A percentile compares a stretch with the other conserved stretches of the same genome.
These are phyloP conservation scores for Aureobasidium sp. DNA, from an alignment of 2,329 filamentous ascomycete species.

Conservation along the genomic window DNA sequence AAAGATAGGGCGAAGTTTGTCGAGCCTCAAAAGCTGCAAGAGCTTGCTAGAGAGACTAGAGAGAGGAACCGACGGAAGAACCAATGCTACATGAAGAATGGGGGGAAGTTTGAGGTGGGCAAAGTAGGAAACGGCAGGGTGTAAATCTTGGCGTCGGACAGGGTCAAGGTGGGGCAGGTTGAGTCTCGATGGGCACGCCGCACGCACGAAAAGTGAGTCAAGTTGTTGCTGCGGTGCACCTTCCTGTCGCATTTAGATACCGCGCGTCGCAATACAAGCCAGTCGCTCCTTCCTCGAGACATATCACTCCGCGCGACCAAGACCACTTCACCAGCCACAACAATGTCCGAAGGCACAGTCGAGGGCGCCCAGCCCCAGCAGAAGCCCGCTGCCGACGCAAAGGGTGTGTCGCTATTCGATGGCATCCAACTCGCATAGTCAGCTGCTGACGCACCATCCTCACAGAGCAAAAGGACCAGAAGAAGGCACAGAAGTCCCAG, in stretches of 20 bases:
- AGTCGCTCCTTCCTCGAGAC: background rate
- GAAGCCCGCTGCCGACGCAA: conserved; percentile 17
- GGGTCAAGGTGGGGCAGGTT: conserved; percentile 1
- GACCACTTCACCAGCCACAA: background rate
- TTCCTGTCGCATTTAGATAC: background rate
- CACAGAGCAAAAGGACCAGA: conserved; percentile 28
- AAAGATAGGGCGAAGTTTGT: background rate
- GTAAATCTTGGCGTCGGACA: conserved; percentile 2
- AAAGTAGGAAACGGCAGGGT: background rate
- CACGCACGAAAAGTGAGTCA: conserved; percentile 10
- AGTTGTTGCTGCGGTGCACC: background rate
- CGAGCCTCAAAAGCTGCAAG: background rate
- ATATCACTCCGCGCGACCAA: background rate
- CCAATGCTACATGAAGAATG: background rate
- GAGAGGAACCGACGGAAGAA: background rate
- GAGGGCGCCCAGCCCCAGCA: conserved; percentile 19
- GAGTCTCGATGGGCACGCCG: background rate
- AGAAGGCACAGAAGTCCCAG: conserved; percentile 23
- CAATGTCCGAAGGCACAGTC: conserved; percentile 16
- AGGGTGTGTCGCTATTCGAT: conserved; percentile 11
- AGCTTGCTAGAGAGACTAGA: background rate
- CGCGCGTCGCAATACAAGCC: background rate
- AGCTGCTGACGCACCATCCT: background rate
- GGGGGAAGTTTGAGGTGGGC: background rate
- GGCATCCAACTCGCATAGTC: background rate